Evolutionary conservation across 805 yeast genomes (phyloP), one percentile per base, ranked within the genome.

Genomic region (Ogataea salicorniae): DNA sequence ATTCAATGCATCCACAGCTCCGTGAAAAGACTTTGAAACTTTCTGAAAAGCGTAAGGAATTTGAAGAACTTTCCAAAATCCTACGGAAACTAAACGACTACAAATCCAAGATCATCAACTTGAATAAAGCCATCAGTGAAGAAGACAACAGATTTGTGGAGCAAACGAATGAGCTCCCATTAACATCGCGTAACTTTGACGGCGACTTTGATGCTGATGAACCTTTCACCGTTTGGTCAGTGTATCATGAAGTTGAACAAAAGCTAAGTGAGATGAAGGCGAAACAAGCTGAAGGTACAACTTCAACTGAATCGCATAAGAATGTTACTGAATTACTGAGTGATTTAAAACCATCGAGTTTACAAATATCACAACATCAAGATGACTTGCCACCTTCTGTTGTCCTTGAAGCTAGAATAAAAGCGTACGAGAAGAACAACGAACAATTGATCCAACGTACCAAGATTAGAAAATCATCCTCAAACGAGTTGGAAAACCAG

Each of bases 171-270:
- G 58, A 59, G 37, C 50, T 67, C 29, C 62, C 68, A n/a, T 39
- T 64, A 31, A 58, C 53, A 39, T 65, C 61, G 66, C 70, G 58
- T 59, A 60, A 63, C 54, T 74, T 66, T 50, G 77, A 76, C 22
- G 83, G 81, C 23, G 81, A 76, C 47, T 84, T 81, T 57, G 92
- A 86, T 64, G 92, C 96, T 0, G 97, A 91, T 66, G 92, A 87
- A 60, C 96, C 97, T n/a, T 92, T 88, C 66, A 75, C 85, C 42
- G 77, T 88, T 11, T 73, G 77, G 59, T 72, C 79, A 6, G 72
- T 87, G 14, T 83, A 77, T 58, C 76, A 79, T 37, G 75, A 73
- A 52, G 65, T 86, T n/a, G 75, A 73, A 46, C 52, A 60, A 4
- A 68, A 68, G 51, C 50, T 75, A 15, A 67, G 66, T 26, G 60